Evolutionary conservation across 2,329 filamentous ascomycete genomes (phyloP).

Genomic region (Lachnellula hyalina): DNA sequence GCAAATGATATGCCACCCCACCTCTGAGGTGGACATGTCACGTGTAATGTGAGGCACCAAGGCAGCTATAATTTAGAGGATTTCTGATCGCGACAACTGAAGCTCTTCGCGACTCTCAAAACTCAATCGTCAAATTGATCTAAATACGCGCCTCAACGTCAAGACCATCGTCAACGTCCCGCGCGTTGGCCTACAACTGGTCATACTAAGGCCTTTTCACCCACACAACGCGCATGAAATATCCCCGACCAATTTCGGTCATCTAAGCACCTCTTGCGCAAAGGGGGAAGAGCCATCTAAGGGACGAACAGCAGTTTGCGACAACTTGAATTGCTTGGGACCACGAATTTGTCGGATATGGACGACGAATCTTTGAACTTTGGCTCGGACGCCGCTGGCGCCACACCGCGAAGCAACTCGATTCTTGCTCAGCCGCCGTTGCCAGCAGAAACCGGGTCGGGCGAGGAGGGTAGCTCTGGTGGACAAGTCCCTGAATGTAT

Average conservation of each 20-base stretch:
- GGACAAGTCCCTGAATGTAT: conserved; percentile 43
- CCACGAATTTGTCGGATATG: conserved; percentile 39
- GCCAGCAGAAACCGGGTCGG: conserved; percentile 37
- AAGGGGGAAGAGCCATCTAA: conserved; percentile 3
- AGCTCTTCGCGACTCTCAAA: conserved; percentile 16
- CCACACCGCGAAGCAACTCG: conserved; percentile 52
- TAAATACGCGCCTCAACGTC: conserved; percentile 17
- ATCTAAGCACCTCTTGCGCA: conserved; percentile 11
- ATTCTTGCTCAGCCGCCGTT: conserved; percentile 51
- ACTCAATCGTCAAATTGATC: conserved; percentile 10
- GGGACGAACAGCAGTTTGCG: conserved; percentile 23
- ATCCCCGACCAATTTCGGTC: conserved; percentile 12
- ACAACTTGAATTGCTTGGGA: conserved; percentile 23
- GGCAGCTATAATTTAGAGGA: neutral
- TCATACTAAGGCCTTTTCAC: neutral
- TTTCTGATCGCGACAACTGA: conserved; percentile 4
- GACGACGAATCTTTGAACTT: conserved; percentile 53
- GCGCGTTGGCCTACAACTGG: neutral
- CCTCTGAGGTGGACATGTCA: neutral
- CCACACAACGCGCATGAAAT: conserved; percentile 7
- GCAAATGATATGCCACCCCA: neutral
- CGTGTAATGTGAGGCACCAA: too few species aligned
- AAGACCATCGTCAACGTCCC: conserved; percentile 15
- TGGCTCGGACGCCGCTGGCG: conserved; percentile 51
- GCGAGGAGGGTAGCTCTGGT: conserved; percentile 15